These are phyloP conservation scores for Fusarium caatingaense DNA, from an alignment of 2,329 filamentous ascomycete species.

Conservation along the genomic window DNA sequence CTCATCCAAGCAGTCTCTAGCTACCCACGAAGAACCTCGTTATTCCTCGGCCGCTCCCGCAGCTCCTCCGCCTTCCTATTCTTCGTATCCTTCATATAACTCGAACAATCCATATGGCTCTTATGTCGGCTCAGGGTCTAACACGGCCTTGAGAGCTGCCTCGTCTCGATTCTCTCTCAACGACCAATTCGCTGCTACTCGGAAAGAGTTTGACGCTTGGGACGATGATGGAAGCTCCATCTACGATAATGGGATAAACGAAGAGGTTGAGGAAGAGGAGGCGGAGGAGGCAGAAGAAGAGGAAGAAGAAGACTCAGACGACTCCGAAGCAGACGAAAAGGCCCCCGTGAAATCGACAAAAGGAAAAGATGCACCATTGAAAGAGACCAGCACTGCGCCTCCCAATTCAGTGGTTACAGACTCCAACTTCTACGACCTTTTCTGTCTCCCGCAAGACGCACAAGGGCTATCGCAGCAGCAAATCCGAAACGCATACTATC, in stretches of 20 bases:
- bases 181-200: conserved; percentile 61
- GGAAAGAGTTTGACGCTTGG: conserved; percentile 60
- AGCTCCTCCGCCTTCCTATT: background rate
- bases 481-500: conserved; percentile 58
- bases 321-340: conserved; percentile 30
- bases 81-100: background rate
- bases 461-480: conserved; percentile 47
- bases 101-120: background rate
- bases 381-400: background rate
- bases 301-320: background rate
- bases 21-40: conserved; percentile 39
- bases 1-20: conserved; percentile 45
- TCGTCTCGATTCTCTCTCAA: conserved; percentile 60
- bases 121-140: conserved; percentile 40
- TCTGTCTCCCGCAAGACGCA: conserved; percentile 55
- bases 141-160: conserved; percentile 44
- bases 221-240: conserved; percentile 61
- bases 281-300: background rate
- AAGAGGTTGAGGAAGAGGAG: conserved; percentile 39
- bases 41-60: background rate
- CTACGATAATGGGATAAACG: conserved; percentile 49
- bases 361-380: conserved; percentile 10
- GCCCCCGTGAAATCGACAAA: conserved; percentile 26
- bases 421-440: conserved; percentile 58
- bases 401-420: conserved; percentile 17